These are phyloP conservation scores for Ceratobasidium papillatum DNA, from an alignment of 1,284 basidiomycete genomes.

Conservation along the genomic window DNA sequence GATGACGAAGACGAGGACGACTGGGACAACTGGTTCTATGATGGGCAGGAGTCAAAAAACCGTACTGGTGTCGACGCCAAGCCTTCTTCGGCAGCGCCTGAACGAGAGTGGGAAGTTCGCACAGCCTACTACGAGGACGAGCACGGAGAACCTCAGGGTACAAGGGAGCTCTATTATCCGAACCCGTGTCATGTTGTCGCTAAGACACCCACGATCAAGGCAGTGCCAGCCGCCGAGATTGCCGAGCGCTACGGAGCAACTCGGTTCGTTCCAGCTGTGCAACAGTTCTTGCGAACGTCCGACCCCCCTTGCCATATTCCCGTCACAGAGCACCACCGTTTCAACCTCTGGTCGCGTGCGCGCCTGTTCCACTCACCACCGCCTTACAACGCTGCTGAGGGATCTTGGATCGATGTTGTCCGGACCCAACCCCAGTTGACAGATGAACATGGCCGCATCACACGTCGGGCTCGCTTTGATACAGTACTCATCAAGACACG, in stretches of 20 bases:
- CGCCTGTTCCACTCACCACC: slow-evolving; percentile 10
- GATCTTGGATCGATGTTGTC: not conserved
- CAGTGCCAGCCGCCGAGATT: not conserved
- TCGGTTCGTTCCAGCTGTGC: not conserved
- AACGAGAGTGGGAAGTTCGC: not conserved
- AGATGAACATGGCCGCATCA: not conserved
- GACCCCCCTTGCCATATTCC: not conserved
- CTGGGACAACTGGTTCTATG: not conserved
- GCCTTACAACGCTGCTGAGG: slow-evolving; percentile 12
- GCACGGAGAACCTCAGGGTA: not conserved
- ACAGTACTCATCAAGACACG: not conserved
- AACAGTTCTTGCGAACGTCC: not conserved
- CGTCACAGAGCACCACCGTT: not conserved
- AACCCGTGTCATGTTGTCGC: not conserved
- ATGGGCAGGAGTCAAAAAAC: not conserved
- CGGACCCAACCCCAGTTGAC: not conserved
- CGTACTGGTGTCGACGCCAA: not conserved
- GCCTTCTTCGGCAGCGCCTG: not conserved
- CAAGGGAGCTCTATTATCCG: not conserved
- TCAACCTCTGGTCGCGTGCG: slow-evolving; percentile 5
- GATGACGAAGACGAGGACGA: not conserved
- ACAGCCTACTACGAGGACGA: not conserved
- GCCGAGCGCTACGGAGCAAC: not conserved
- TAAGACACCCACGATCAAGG: not conserved
- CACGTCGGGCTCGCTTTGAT: not conserved